A percentile compares a stretch with the other conserved stretches of the same genome.
Conservation (phyloP, 306 rosid species). For the Leucaena leucocephala region DNA sequence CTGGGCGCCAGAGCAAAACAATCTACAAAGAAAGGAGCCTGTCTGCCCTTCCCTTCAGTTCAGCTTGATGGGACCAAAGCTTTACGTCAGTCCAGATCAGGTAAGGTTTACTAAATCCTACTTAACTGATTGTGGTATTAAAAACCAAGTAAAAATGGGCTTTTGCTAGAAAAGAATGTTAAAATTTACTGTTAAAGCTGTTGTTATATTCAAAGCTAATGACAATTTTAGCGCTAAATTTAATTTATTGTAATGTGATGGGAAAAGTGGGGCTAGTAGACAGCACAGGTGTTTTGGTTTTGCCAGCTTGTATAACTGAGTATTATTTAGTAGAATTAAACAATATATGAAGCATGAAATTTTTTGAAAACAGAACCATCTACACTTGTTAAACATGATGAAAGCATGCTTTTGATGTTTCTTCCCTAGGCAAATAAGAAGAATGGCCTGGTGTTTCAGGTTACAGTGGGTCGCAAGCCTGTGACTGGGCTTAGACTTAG, state of each 20-base stretch:
- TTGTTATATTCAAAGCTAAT: constrained; percentile 20
- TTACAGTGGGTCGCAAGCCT: constrained; percentile 97
- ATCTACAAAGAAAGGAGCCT: constrained; percentile 89
- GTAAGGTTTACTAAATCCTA: constrained; percentile 44
- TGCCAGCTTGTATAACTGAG: not conserved
- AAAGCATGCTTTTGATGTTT: constrained; percentile 24
- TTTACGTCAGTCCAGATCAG: constrained; percentile 94
- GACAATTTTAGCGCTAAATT: not conserved
- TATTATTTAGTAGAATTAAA: not conserved
- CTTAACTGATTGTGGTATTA: constrained; percentile 24
- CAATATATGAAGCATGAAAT: not conserved
- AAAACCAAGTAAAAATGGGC: constrained; percentile 29
- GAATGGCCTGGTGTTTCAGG: constrained; percentile 54
- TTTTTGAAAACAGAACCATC: not conserved
- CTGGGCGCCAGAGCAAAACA: constrained; percentile 94
- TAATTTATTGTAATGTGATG: not conserved
- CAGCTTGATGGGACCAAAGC: constrained; percentile 99
- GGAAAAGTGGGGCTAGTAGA: constrained; percentile 12
- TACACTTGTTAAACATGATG: not conserved
- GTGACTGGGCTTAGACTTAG: constrained; percentile 90
- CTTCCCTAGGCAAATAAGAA: constrained; percentile 26
- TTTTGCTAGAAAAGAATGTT: not conserved
- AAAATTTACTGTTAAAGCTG: constrained; percentile 9
- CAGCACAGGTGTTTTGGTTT: not conserved
- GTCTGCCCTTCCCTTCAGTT: constrained; percentile 87